Conservation (phyloP, 257 asterid genomes). For the Nicotiana tabacum region DNA sequence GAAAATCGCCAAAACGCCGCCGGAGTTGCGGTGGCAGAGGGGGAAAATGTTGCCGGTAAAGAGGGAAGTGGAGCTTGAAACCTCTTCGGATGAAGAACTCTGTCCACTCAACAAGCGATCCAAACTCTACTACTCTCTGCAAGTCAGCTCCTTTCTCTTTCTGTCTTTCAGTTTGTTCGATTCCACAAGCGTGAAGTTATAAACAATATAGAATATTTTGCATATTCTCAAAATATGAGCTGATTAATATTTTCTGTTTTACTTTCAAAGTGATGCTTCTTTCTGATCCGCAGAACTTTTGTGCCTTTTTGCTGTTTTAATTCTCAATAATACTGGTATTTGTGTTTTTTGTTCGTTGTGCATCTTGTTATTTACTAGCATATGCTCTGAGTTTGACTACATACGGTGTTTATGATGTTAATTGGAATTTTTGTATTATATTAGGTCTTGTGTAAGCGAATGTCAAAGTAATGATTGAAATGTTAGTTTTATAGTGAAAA, state of each 20-base stretch:
- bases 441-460: neutral
- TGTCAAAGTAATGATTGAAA: neutral
- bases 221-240: neutral
- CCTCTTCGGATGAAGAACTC: constrained; percentile 37
- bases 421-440: neutral
- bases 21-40: constrained; percentile 14
- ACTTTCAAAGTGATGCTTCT: neutral
- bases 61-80: constrained; percentile 38
- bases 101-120: constrained; percentile 38
- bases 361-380: neutral
- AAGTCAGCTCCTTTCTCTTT: constrained; percentile 8
- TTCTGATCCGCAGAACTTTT: neutral
- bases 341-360: neutral
- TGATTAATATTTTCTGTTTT: neutral
- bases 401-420: neutral
- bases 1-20: constrained; percentile 20
- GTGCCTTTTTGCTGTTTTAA: neutral
- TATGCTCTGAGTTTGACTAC: neutral
- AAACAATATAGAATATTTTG: neutral
- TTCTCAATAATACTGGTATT: neutral
- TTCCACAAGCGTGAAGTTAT: neutral
- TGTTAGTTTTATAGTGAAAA: neutral
- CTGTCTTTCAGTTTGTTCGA: neutral
- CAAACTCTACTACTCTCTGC: constrained; percentile 21
- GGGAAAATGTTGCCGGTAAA: constrained; percentile 32